Evolutionary conservation across 2,329 filamentous ascomycete genomes (phyloP).

Genomic region (Xylaria sp.): DNA sequence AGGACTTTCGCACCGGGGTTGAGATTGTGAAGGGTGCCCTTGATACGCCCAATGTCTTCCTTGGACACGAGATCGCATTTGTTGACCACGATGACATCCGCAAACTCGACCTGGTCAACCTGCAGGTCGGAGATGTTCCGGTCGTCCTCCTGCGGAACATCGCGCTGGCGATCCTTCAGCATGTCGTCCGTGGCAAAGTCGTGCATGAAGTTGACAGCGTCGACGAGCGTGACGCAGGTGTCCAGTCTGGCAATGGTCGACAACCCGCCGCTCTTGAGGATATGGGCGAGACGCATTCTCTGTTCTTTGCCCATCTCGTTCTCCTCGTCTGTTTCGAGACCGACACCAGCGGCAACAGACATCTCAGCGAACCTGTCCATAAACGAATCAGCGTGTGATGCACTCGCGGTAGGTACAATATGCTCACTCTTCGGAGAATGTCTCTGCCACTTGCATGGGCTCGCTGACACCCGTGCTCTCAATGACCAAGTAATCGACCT

Average conservation of each 20-base stretch:
- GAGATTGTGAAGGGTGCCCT: conserved; percentile 52
- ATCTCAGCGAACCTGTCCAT: conserved; percentile 28
- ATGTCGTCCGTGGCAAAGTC: conserved; percentile 68
- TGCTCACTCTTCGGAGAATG: conserved; percentile 37
- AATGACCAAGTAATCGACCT: conserved; percentile 51
- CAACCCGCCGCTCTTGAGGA: conserved; percentile 51
- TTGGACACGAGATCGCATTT: conserved; percentile 57
- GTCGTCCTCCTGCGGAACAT: conserved; percentile 62
- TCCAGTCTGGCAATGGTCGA: conserved; percentile 62
- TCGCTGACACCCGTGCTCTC: conserved; percentile 21
- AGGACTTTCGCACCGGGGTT: conserved; percentile 63
- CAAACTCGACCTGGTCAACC: conserved; percentile 74
- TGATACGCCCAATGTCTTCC: conserved; percentile 39
- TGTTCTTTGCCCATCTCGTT: conserved; percentile 25
- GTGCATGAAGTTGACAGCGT: conserved; percentile 66
- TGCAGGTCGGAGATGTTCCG: conserved; percentile 69
- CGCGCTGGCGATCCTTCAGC: conserved; percentile 55
- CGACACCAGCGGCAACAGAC: conserved; percentile 27
- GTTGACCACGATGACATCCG: conserved; percentile 67
- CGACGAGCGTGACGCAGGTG: conserved; percentile 67
- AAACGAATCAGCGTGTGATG: conserved; percentile 34
- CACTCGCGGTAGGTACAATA: conserved; percentile 64
- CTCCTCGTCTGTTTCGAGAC: conserved; percentile 27
- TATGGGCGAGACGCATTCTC: conserved; percentile 23
- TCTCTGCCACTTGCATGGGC: conserved; percentile 21